These are phyloP conservation scores for Leucaena leucocephala DNA, from an alignment of 306 rosid species.

Conservation along the genomic window DNA sequence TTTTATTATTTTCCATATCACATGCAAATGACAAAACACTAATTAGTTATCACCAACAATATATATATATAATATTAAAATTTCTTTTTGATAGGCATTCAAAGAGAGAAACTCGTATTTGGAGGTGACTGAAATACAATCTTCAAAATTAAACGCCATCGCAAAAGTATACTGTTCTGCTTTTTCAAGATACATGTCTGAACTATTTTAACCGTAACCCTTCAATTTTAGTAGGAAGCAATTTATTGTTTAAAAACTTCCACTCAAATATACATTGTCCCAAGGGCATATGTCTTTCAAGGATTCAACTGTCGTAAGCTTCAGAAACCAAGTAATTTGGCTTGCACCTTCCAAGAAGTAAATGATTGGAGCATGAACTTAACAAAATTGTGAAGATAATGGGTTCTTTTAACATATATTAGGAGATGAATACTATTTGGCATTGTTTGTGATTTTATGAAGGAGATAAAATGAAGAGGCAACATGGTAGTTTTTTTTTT, in stretches of 20 bases:
- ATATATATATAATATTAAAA: not conserved
- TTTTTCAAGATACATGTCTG: not conserved
- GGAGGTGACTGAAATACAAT: not conserved
- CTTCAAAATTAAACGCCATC: not conserved
- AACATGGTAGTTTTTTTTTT: conserved; percentile 23
- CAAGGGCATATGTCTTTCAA: not conserved
- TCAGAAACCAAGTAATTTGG: too few species aligned
- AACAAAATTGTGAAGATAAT: not conserved
- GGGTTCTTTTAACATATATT: not conserved
- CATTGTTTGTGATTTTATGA: conserved; percentile 5
- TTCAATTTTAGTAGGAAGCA: too few species aligned
- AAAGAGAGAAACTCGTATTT: not conserved
- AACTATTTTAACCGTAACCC: not conserved
- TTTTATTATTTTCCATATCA: not conserved
- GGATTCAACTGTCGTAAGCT: too few species aligned
- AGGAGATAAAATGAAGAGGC: conserved; percentile 33
- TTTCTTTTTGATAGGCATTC: conserved; percentile 9
- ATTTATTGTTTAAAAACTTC: too few species aligned
- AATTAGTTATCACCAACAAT: conserved; percentile 1
- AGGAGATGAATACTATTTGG: conserved; percentile 14
- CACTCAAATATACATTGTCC: not conserved
- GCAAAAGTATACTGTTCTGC: not conserved
- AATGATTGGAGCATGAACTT: not conserved
- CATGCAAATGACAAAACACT: not conserved
- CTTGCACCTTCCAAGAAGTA: not conserved